Evolutionary conservation across 139 green algal species (phyloP).

Genomic region (Coelastrella sp.): DNA sequence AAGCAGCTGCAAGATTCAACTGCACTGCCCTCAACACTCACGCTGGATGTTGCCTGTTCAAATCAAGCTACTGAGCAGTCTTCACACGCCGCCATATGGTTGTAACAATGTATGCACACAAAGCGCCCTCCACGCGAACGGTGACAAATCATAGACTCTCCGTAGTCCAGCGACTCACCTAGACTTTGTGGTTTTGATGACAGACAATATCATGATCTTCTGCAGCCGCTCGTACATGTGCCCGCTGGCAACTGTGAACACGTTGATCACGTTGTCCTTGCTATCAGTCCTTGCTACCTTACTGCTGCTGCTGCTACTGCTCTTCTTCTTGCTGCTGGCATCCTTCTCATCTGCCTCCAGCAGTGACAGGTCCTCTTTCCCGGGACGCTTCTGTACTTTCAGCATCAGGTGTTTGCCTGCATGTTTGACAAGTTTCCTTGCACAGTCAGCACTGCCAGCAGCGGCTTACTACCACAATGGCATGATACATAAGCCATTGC

Average conservation of each 20-base stretch:
- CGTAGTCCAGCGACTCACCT: conserved; percentile 31
- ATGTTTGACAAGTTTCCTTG: too few relatives aligned
- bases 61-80: too few relatives aligned
- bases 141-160: too few relatives aligned
- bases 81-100: too few relatives aligned
- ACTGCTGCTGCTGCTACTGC: background rate
- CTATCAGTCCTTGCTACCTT: background rate
- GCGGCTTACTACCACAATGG: too few relatives aligned
- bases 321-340: conserved; percentile 19
- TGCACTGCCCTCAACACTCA: too few relatives aligned
- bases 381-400: conserved; percentile 79
- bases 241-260: conserved; percentile 97
- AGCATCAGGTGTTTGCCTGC: conserved; percentile 82
- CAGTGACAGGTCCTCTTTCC: conserved; percentile 82
- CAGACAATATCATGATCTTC: conserved; percentile 98
- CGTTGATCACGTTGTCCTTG: conserved; percentile 79
- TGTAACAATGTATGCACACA: too few relatives aligned
- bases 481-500: too few relatives aligned
- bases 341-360: conserved; percentile 62
- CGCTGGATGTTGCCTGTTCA: too few relatives aligned
- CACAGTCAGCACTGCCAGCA: too few relatives aligned
- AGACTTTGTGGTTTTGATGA: conserved; percentile 89
- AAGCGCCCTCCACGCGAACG: too few relatives aligned
- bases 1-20: too few relatives aligned
- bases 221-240: conserved; percentile 99